Conservation (phyloP, 2,329 filamentous ascomycete species). For the Colletotrichum euphorbiae region DNA sequence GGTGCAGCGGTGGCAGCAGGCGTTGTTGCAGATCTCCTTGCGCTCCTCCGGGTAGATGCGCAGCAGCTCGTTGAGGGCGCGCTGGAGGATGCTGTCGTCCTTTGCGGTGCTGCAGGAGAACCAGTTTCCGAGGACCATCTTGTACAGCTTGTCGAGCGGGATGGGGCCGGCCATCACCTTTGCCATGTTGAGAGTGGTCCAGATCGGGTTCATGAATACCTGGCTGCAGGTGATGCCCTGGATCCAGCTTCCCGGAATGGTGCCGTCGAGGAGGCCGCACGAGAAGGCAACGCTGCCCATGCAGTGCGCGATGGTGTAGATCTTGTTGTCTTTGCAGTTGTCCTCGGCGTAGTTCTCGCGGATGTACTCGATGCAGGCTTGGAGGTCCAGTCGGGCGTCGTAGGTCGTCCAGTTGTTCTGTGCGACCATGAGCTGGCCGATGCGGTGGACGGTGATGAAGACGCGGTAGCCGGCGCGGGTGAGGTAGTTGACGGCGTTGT, state of each 20-base stretch:
- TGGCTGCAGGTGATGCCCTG: slow-evolving; percentile 69
- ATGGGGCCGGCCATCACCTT: slow-evolving; percentile 64
- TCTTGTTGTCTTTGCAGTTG: slow-evolving; percentile 48
- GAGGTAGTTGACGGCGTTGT: slow-evolving; percentile 73
- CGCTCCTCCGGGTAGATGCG: slow-evolving; percentile 67
- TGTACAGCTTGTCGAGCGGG: slow-evolving; percentile 63
- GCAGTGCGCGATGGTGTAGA: slow-evolving; percentile 72
- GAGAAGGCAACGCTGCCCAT: slow-evolving; percentile 71
- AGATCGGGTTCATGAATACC: slow-evolving; percentile 73
- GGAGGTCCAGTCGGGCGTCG: slow-evolving; percentile 69
- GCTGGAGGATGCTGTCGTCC: slow-evolving; percentile 62
- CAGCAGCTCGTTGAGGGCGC: slow-evolving; percentile 64
- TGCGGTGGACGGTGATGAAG: slow-evolving; percentile 68
- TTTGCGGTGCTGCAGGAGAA: slow-evolving; percentile 63
- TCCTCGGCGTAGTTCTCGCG: slow-evolving; percentile 51
- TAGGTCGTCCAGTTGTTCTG: slow-evolving; percentile 68
- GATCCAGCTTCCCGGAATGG: slow-evolving; percentile 68
- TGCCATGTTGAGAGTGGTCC: slow-evolving; percentile 65
- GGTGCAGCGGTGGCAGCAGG: slow-evolving; percentile 69
- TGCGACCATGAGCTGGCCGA: slow-evolving; percentile 63
- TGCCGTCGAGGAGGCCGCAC: slow-evolving; percentile 70
- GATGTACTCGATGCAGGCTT: slow-evolving; percentile 66
- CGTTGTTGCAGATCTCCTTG: slow-evolving; percentile 70
- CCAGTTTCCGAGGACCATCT: slow-evolving; percentile 62
- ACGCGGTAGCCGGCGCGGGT: slow-evolving; percentile 69